phyloP scores from a whole-genome alignment of 2,329 filamentous ascomycete species.

The Dactylonectria estremocensis region DNA sequence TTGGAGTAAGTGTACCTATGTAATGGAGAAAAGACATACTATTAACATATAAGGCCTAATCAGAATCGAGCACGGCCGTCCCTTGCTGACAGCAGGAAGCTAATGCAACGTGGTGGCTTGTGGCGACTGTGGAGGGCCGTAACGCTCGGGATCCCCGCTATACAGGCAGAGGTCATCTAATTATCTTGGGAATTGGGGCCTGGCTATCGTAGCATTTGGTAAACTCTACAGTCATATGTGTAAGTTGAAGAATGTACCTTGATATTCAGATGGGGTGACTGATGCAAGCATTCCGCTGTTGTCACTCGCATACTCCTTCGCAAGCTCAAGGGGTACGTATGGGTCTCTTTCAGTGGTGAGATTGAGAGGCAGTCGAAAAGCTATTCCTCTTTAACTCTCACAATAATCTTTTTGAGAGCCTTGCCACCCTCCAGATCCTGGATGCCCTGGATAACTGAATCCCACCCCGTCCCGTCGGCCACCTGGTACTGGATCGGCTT shows the following conservation, averaged over 20 bases:
- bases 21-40: background rate
- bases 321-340: background rate
- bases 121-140: background rate
- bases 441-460: slow-evolving; percentile 41
- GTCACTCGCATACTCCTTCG: background rate
- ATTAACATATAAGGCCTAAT: background rate
- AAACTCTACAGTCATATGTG: too few relatives aligned
- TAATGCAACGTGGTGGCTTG: background rate
- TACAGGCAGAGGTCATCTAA: too few relatives aligned
- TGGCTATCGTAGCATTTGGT: too few relatives aligned
- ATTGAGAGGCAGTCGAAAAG: background rate
- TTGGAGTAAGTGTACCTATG: background rate
- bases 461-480: slow-evolving; percentile 45
- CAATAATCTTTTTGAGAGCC: slow-evolving; percentile 47
- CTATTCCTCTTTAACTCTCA: slow-evolving; percentile 34
- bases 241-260: too few relatives aligned
- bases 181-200: too few relatives aligned
- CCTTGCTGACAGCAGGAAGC: background rate
- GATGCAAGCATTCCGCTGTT: background rate
- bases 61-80: background rate
- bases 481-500: slow-evolving; percentile 44
- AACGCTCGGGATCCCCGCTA: background rate
- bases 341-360: background rate
- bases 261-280: too few relatives aligned
- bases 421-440: slow-evolving; percentile 42